phyloP scores from a whole-genome alignment of 805 yeast species.

The Saturnispora dispora region DNA sequence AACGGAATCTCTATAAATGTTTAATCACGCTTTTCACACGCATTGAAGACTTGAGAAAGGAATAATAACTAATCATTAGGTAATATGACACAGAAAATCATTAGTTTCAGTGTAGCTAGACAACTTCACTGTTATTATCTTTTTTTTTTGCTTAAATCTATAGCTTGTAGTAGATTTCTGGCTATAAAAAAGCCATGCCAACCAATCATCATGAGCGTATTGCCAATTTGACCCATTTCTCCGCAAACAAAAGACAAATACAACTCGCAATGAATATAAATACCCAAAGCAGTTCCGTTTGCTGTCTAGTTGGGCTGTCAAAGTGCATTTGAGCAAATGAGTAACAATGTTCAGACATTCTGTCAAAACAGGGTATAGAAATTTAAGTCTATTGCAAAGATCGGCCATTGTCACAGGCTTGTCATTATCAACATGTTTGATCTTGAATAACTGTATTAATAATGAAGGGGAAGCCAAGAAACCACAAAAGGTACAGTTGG shows the following conservation, averaged over 20 bases:
- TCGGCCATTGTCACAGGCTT: neutral
- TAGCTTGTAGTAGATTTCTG: neutral
- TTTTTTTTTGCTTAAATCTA: neutral
- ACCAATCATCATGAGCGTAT: neutral
- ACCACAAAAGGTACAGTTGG: conserved; percentile 20
- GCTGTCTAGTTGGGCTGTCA: neutral
- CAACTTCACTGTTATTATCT: neutral
- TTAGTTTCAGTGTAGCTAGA: too few relatives aligned
- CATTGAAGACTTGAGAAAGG: neutral
- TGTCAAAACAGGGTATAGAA: neutral
- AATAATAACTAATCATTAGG: too few relatives aligned
- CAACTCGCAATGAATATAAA: neutral
- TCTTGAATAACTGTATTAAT: neutral
- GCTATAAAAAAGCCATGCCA: neutral
- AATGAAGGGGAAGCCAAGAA: neutral
- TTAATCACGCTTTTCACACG: neutral
- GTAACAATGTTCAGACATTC: neutral
- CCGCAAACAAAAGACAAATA: neutral
- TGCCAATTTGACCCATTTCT: neutral
- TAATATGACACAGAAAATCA: neutral
- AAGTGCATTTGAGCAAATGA: neutral
- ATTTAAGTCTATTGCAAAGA: neutral
- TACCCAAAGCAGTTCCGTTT: neutral
- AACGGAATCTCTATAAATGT: neutral
- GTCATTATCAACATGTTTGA: neutral